Base-by-base conservation (phyloP, 2,329 filamentous ascomycete species). In the Curvularia lunata region DNA sequence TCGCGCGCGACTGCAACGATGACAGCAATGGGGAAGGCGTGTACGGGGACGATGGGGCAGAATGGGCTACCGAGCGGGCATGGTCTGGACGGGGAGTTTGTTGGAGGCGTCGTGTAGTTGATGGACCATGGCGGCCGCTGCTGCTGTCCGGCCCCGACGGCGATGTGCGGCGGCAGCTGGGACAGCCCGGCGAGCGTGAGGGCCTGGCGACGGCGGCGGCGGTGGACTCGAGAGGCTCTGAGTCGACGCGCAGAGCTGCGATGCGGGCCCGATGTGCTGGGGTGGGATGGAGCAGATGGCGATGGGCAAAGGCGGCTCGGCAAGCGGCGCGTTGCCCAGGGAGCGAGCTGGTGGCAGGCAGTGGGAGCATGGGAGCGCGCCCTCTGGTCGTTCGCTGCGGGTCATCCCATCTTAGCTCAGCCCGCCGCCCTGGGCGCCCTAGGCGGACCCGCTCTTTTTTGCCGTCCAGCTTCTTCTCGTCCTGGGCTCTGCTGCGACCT, bases 91-190 rank as follows among this genome's bases (percentile, higher is more conserved):
- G 62, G 46, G 63, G 56, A 16, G 54, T 56, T 56, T 51, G 67
- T 51, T 48, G 61, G 48, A 63, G 64, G 52, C 43, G 28, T 30
- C 28, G 28, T 49, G 61, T 48, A 64, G 64, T 52, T 48, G 61
- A 51, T 65, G 64, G 52, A 70, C 66, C 72, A 75, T 75, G 59
- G 66, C 70, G 64, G 63, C 61, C 66, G 64, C 58, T 57, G 54
- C 38, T 41, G 41, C 41, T 43, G 41, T 23, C 48, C 48, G 61
- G 61, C 62, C 59, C 62, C 62, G 68, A 63, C 61, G 47, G 64
- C 42, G 27, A 46, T 49, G 32, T 49, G 49, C 59, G 50, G 50
- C 54, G 52, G 10, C 27, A 27, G 19, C 41, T 34, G 46, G 52
- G 38, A 21, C 16, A 42, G 38, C 30, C 46, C 32, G 21, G 46